These are phyloP conservation scores for Podospora conica DNA, from an alignment of 495 filamentous ascomycete genomes.

Conservation along the genomic window DNA sequence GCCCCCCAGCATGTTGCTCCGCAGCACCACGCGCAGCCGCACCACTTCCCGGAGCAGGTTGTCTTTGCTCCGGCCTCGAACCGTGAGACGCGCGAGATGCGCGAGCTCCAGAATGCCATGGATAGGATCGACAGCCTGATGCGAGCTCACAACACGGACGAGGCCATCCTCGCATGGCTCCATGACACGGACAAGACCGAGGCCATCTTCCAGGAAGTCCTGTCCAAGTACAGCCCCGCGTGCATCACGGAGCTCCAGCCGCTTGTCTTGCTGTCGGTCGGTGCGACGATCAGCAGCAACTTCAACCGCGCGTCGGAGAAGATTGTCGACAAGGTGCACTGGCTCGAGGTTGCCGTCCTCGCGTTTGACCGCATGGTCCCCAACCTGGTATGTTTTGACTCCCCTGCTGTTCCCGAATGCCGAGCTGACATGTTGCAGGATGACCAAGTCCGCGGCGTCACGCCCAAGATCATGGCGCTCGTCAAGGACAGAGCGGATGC, in stretches of 20 bases:
- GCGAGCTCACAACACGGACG: constrained; percentile 60
- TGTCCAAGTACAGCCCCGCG: constrained; percentile 64
- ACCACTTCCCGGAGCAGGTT: constrained; percentile 24
- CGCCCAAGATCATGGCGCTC: constrained; percentile 64
- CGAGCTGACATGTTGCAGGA: constrained; percentile 45
- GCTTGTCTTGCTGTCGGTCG: constrained; percentile 75
- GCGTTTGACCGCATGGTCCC: constrained; percentile 38
- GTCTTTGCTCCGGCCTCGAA: constrained; percentile 28
- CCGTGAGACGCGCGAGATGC: constrained; percentile 38
- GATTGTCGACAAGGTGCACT: constrained; percentile 55
- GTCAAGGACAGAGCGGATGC: constrained; percentile 64
- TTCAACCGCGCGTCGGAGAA: constrained; percentile 51
- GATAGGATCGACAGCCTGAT: constrained; percentile 60
- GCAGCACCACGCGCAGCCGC: constrained; percentile 4
- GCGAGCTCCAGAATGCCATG: constrained; percentile 60
- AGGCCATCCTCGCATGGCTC: constrained; percentile 69
- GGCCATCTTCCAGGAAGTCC: constrained; percentile 74
- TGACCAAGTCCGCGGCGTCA: constrained; percentile 66
- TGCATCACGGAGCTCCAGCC: constrained; percentile 67
- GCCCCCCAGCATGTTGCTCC: constrained; percentile 22
- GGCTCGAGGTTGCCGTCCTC: constrained; percentile 68
- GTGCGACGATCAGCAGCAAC: constrained; percentile 68
- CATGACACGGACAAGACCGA: constrained; percentile 68
- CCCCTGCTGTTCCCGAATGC: background rate
- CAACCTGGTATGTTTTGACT: constrained; percentile 39